A percentile compares a stretch with the other conserved stretches of the same genome.
Conservation (phyloP, 257 asterid species). For the Salvia hispanica region DNA sequence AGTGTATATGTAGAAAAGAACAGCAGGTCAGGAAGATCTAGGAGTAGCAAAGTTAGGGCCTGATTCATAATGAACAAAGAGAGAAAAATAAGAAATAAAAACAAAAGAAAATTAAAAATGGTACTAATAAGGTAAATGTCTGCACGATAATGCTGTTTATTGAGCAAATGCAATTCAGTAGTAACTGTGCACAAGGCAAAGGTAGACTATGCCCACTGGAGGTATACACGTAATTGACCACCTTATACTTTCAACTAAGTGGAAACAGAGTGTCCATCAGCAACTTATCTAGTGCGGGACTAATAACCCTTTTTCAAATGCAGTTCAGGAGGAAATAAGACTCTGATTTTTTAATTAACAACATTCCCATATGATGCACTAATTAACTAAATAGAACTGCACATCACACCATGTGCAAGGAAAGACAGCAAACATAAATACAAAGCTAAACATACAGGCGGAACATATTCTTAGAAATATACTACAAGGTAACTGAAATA, state of each 20-base stretch:
- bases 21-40: constrained; percentile 91
- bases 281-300: constrained; percentile 3
- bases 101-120: not conserved
- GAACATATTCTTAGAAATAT: not conserved
- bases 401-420: not conserved
- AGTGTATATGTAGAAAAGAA: constrained; percentile 92
- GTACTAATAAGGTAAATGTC: constrained; percentile 11
- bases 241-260: constrained; percentile 13
- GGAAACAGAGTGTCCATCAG: not conserved
- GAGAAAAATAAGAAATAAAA: not conserved
- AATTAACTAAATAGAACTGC: constrained; percentile 1
- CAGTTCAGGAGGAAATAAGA: not conserved
- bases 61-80: constrained; percentile 34
- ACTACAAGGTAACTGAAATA: not conserved
- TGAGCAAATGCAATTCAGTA: not conserved
- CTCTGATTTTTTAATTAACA: not conserved
- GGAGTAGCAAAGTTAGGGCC: constrained; percentile 62
- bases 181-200: constrained; percentile 21
- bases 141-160: constrained; percentile 5
- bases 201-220: constrained; percentile 5
- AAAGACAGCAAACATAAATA: constrained; percentile 1
- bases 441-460: not conserved
- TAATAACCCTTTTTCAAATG: not conserved
- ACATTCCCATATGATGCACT: not conserved
- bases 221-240: not conserved